phyloP scores from a whole-genome alignment of 2,329 filamentous ascomycete genomes.

The Colletotrichum melonis region DNA sequence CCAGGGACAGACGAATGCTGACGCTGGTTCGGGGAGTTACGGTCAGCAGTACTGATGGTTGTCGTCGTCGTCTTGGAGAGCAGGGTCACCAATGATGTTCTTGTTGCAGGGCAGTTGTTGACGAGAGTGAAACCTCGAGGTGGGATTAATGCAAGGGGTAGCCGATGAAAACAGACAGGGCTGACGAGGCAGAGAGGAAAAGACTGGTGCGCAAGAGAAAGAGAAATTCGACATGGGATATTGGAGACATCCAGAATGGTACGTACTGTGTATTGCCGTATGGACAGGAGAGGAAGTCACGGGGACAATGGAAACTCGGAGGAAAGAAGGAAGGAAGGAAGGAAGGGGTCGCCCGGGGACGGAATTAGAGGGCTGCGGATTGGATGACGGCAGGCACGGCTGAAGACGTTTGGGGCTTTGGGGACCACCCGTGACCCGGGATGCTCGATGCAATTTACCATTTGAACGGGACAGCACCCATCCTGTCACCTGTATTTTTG shows the following conservation, averaged over 20 bases:
- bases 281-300: background rate
- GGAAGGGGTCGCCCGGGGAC: background rate
- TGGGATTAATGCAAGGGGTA: background rate
- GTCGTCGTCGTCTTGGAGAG: background rate
- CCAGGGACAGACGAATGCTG: background rate
- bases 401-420: conserved; percentile 2
- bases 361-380: conserved; percentile 12
- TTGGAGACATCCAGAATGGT: background rate
- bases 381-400: conserved; percentile 10
- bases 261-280: too few relatives aligned
- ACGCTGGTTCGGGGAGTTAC: background rate
- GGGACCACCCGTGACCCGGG: background rate
- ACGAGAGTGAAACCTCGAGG: background rate
- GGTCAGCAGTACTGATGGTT: background rate
- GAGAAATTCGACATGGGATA: background rate
- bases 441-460: conserved; percentile 17
- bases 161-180: background rate
- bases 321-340: conserved; percentile 1
- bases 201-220: background rate
- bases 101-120: background rate
- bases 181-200: background rate
- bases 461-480: background rate
- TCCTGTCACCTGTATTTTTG: background rate
- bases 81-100: background rate
- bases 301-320: conserved; percentile 8